Percentiles rank a stretch among this genome's conserved stretches.
These are phyloP conservation scores for Kalmusia sp. DNA, from an alignment of 2,329 filamentous ascomycete genomes.

Conservation along the genomic window DNA sequence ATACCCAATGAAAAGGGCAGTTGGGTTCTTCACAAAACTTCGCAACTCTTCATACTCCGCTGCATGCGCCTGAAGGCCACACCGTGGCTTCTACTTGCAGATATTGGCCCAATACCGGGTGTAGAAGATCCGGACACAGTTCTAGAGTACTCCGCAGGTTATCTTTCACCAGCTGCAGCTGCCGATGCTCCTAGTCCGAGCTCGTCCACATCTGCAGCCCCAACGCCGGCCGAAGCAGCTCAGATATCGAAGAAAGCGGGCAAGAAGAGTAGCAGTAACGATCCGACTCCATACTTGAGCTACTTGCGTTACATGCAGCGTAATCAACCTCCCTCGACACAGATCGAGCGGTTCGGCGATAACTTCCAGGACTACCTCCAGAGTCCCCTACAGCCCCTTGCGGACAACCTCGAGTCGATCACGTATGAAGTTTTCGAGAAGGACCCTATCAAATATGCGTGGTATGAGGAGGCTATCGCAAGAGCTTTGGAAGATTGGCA, in stretches of 20 bases:
- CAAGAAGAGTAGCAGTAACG: conserved; percentile 57
- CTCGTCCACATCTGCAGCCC: conserved; percentile 48
- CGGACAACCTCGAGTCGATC: conserved; percentile 94
- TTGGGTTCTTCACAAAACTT: conserved; percentile 64
- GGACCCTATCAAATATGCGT: conserved; percentile 96
- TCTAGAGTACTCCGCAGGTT: conserved; percentile 44
- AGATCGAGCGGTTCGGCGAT: conserved; percentile 70
- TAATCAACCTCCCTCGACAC: conserved; percentile 72
- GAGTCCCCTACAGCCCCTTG: conserved; percentile 90
- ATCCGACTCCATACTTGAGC: conserved; percentile 71
- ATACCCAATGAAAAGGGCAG: conserved; percentile 65
- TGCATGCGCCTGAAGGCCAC: conserved; percentile 64
- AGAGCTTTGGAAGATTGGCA: conserved; percentile 84
- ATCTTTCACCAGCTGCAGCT: conserved; percentile 53
- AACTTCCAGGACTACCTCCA: conserved; percentile 95
- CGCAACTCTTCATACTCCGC: conserved; percentile 64
- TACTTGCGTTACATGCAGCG: conserved; percentile 87
- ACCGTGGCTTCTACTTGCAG: conserved; percentile 67
- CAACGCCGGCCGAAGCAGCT: conserved; percentile 73
- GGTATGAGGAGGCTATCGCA: conserved; percentile 86
- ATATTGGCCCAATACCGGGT: conserved; percentile 63
- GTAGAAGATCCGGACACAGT: conserved; percentile 50
- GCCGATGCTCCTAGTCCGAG: conserved; percentile 41
- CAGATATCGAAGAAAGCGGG: conserved; percentile 41
- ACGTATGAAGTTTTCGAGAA: conserved; percentile 99